Percentiles rank a stretch among this genome's conserved stretches.
These are phyloP conservation scores for Amanita rimosa DNA, from an alignment of 768 basidiomycete species.

Conservation along the genomic window DNA sequence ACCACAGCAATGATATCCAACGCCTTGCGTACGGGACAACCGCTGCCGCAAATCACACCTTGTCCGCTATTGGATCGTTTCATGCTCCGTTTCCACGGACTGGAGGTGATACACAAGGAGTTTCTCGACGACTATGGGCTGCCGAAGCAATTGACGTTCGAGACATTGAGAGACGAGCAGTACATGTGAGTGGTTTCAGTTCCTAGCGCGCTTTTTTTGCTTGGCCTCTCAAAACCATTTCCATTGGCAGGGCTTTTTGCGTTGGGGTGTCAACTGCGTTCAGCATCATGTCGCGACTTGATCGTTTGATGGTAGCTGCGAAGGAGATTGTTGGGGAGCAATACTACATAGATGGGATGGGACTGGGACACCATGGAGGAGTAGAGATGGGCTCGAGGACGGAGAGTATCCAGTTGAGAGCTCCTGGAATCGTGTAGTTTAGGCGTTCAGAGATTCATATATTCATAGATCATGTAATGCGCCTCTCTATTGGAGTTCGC, in stretches of 20 bases:
- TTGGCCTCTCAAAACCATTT: not conserved
- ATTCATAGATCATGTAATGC: too few species aligned
- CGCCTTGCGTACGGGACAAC: slow-evolving; percentile 58
- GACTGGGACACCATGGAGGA: slow-evolving; percentile 16
- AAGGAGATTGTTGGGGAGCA: slow-evolving; percentile 86
- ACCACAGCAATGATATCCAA: slow-evolving; percentile 62
- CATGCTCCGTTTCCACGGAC: slow-evolving; percentile 37
- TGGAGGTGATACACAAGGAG: slow-evolving; percentile 63
- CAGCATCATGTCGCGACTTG: slow-evolving; percentile 60
- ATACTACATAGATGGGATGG: slow-evolving; percentile 72
- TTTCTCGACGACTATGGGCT: slow-evolving; percentile 68
- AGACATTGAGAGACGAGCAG: slow-evolving; percentile 67
- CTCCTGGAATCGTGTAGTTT: slow-evolving; percentile 3
- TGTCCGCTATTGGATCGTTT: slow-evolving; percentile 50
- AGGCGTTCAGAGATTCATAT: too few species aligned
- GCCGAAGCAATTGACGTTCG: slow-evolving; percentile 56
- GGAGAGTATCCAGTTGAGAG: slow-evolving; percentile 7
- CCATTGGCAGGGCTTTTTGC: slow-evolving; percentile 42
- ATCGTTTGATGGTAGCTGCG: slow-evolving; percentile 67
- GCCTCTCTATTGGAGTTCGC: too few species aligned
- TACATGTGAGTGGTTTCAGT: slow-evolving; percentile 50
- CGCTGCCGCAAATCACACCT: slow-evolving; percentile 82
- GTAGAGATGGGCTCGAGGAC: slow-evolving; percentile 22
- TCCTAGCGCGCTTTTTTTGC: not conserved
- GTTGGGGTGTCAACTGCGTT: slow-evolving; percentile 65